Conservation (phyloP, 371 early-diverging fungal genomes). For the Syncephalastrum contaminatum region DNA sequence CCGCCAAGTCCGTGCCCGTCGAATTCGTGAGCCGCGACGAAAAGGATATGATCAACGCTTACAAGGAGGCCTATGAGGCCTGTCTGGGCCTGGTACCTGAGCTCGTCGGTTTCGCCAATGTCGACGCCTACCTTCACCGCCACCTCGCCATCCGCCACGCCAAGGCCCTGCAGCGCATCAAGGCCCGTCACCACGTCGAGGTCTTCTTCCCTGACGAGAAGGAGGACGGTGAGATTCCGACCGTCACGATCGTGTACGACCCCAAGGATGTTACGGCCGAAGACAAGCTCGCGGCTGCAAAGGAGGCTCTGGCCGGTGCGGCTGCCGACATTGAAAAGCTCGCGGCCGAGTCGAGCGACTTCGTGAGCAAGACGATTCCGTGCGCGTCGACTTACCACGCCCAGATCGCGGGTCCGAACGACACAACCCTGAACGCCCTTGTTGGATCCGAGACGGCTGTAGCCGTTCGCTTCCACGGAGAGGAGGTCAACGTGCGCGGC, state of each 20-base stretch:
- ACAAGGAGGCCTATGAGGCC: slow-evolving; percentile 33
- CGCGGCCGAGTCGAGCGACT: slow-evolving; percentile 67
- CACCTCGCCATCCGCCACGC: slow-evolving; percentile 81
- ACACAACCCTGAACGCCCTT: slow-evolving; percentile 67
- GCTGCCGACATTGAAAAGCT: slow-evolving; percentile 68
- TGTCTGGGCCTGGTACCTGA: slow-evolving; percentile 46
- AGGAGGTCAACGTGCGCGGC: slow-evolving; percentile 80
- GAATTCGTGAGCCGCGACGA: slow-evolving; percentile 68
- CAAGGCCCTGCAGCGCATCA: slow-evolving; percentile 70
- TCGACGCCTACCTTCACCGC: slow-evolving; percentile 75
- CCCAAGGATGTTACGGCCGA: slow-evolving; percentile 67
- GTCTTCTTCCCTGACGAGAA: slow-evolving; percentile 69
- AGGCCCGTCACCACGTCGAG: slow-evolving; percentile 63
- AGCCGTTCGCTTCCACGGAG: slow-evolving; percentile 71
- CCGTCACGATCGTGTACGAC: slow-evolving; percentile 61
- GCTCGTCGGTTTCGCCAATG: slow-evolving; percentile 55
- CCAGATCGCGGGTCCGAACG: slow-evolving; percentile 72
- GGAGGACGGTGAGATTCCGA: slow-evolving; percentile 42
- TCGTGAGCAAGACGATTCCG: slow-evolving; percentile 55
- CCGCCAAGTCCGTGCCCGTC: slow-evolving; percentile 32
- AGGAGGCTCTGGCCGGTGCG: slow-evolving; percentile 63
- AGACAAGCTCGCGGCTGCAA: slow-evolving; percentile 44
- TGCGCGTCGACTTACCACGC: slow-evolving; percentile 79
- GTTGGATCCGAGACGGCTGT: slow-evolving; percentile 57
- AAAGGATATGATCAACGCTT: slow-evolving; percentile 55